Conservation (phyloP, 805 yeast genomes). For the Kluyveromyces siamensis region DNA sequence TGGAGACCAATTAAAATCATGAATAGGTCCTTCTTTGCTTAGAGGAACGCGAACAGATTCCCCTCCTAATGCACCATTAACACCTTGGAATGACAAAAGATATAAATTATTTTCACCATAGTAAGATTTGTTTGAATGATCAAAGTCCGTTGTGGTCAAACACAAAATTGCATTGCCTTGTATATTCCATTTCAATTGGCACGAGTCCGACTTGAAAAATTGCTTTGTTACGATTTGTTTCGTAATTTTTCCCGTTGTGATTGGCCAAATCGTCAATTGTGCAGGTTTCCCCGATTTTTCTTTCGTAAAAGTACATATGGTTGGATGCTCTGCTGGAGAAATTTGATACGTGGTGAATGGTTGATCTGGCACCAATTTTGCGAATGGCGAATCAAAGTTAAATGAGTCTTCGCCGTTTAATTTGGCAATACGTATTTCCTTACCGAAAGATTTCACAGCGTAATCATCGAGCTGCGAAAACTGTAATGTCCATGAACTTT, state of each 20-base stretch:
- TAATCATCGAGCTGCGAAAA: constrained; percentile 28
- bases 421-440: constrained; percentile 26
- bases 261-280: constrained; percentile 61
- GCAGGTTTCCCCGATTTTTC: constrained; percentile 88
- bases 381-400: constrained; percentile 44
- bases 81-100: constrained; percentile 41
- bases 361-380: constrained; percentile 44
- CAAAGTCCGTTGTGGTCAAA: constrained; percentile 92
- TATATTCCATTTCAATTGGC: constrained; percentile 86
- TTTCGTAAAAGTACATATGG: constrained; percentile 84
- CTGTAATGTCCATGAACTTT: constrained; percentile 65
- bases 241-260: constrained; percentile 29
- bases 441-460: constrained; percentile 21
- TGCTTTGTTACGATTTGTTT: constrained; percentile 80
- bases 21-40: constrained; percentile 93
- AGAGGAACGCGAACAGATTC: constrained; percentile 82
- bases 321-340: constrained; percentile 87
- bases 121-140: constrained; percentile 84
- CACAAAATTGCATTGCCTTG: constrained; percentile 92
- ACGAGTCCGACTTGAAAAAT: constrained; percentile 92
- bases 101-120: constrained; percentile 95
- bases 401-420: constrained; percentile 38
- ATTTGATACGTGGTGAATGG: constrained; percentile 38
- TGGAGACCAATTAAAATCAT: constrained; percentile 96
- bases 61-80: constrained; percentile 75